Conservation (phyloP, 1,284 basidiomycete genomes). For the Gymnopus androsaceus region DNA sequence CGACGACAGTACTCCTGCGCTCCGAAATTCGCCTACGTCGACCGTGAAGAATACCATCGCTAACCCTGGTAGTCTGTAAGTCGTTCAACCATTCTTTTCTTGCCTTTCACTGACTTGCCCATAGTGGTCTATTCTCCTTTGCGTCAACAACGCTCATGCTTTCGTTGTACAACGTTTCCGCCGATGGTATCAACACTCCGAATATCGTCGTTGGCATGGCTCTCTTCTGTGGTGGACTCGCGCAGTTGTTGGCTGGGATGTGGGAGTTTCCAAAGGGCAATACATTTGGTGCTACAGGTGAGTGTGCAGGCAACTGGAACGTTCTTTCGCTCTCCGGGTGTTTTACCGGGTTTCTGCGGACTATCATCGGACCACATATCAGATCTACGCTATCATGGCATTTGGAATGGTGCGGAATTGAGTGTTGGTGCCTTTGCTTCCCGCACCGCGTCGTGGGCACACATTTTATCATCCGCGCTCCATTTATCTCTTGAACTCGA, state of each 20-base stretch:
- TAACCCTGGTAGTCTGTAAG: constrained; percentile 58
- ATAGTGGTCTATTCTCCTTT: constrained; percentile 67
- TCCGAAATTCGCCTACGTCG: constrained; percentile 7
- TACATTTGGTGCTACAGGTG: constrained; percentile 68
- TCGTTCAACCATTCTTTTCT: neutral
- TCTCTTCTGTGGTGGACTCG: constrained; percentile 80
- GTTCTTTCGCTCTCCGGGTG: no score
- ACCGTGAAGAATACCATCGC: constrained; percentile 36
- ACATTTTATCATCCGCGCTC: no score
- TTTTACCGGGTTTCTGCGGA: no score
- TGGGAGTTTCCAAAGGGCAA: constrained; percentile 83
- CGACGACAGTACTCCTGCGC: constrained; percentile 3
- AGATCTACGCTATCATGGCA: no score
- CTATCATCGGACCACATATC: no score
- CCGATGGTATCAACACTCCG: constrained; percentile 51
- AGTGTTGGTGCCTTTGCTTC: neutral
- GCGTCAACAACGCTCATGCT: constrained; percentile 74
- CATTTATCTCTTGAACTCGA: neutral
- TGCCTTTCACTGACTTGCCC: neutral
- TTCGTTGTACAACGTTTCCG: constrained; percentile 63
- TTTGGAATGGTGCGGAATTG: constrained; percentile 3
- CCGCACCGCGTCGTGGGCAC: neutral
- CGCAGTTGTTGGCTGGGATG: constrained; percentile 76
- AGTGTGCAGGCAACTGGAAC: constrained; percentile 35
- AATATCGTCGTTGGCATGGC: constrained; percentile 88